A percentile compares a stretch with the other conserved stretches of the same genome.
Evolutionary conservation across 768 basidiomycete genomes (phyloP).

Genomic region (Mycena venus): DNA sequence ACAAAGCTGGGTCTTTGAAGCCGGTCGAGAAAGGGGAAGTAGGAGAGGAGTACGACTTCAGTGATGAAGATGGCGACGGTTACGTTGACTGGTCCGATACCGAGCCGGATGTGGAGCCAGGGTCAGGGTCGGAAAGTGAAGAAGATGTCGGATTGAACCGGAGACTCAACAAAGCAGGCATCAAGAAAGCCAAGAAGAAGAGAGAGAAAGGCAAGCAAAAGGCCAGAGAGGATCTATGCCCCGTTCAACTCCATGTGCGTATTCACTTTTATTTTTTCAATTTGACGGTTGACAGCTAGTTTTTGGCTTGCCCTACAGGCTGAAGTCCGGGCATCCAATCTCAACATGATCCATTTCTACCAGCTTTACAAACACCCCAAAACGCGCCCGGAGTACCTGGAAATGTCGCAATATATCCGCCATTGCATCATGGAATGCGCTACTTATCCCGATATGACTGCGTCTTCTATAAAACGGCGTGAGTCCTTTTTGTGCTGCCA

Average conservation of each 20-base stretch:
- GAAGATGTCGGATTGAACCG: neutral
- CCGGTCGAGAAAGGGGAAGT: neutral
- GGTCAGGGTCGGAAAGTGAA: too few relatives aligned
- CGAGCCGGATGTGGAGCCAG: neutral
- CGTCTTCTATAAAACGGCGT: slow-evolving; percentile 7
- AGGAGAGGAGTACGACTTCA: neutral
- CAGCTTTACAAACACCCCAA: neutral
- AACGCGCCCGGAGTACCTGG: neutral
- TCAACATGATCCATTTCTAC: neutral
- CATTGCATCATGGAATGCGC: slow-evolving; percentile 14
- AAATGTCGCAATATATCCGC: neutral
- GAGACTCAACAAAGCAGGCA: neutral
- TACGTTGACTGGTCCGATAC: neutral
- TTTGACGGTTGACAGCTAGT: too few relatives aligned
- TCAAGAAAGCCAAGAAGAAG: neutral
- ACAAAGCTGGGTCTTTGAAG: too few relatives aligned
- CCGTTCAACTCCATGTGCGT: neutral
- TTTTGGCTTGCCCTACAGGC: neutral
- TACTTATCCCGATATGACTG: neutral
- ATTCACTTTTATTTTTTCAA: neutral
- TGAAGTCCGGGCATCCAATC: neutral
- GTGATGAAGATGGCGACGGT: neutral
- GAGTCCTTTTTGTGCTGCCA: neutral
- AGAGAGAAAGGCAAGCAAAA: too few relatives aligned
- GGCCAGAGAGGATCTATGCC: neutral